These are phyloP conservation scores for Hypoxylon intermedium DNA, from an alignment of 495 filamentous ascomycete species.

Conservation along the genomic window DNA sequence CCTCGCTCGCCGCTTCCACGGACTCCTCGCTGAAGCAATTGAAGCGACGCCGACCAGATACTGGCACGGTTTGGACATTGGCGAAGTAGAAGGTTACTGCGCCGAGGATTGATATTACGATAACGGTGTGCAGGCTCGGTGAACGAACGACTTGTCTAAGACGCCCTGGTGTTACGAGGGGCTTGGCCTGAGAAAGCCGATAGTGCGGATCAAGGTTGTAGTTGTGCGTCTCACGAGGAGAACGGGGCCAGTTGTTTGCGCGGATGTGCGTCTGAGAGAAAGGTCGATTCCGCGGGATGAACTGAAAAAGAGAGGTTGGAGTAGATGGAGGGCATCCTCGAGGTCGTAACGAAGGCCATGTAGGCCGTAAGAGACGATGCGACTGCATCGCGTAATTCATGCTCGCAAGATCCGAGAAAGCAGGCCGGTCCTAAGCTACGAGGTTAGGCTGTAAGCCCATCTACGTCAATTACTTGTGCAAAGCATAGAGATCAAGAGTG, in stretches of 20 bases:
- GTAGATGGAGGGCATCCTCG: background rate
- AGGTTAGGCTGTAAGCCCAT: too few species aligned
- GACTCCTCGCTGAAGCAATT: slow-evolving; percentile 69
- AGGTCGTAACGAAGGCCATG: slow-evolving; percentile 9
- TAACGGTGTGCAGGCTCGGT: slow-evolving; percentile 44
- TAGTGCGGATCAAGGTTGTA: slow-evolving; percentile 33
- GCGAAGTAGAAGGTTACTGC: slow-evolving; percentile 67
- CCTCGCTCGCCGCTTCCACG: slow-evolving; percentile 61
- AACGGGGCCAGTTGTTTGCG: slow-evolving; percentile 33
- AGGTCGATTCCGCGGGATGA: slow-evolving; percentile 17
- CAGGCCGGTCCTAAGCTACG: too few species aligned
- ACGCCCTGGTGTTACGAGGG: slow-evolving; percentile 46
- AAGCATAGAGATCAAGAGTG: too few species aligned
- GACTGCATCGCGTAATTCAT: slow-evolving; percentile 19
- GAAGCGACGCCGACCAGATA: slow-evolving; percentile 81
- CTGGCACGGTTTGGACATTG: slow-evolving; percentile 81
- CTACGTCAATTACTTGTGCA: too few species aligned
- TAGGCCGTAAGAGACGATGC: slow-evolving; percentile 13
- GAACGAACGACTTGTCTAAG: slow-evolving; percentile 35
- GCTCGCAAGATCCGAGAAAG: background rate
- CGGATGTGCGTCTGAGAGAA: slow-evolving; percentile 35
- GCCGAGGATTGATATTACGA: slow-evolving; percentile 44
- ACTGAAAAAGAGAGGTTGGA: slow-evolving; percentile 1
- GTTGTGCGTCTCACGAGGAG: slow-evolving; percentile 28
- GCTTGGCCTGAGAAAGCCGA: slow-evolving; percentile 44